A percentile compares a stretch with the other conserved stretches of the same genome.
Conservation (phyloP, 169 alveolate genomes). For the Cryptosporidium felis region DNA sequence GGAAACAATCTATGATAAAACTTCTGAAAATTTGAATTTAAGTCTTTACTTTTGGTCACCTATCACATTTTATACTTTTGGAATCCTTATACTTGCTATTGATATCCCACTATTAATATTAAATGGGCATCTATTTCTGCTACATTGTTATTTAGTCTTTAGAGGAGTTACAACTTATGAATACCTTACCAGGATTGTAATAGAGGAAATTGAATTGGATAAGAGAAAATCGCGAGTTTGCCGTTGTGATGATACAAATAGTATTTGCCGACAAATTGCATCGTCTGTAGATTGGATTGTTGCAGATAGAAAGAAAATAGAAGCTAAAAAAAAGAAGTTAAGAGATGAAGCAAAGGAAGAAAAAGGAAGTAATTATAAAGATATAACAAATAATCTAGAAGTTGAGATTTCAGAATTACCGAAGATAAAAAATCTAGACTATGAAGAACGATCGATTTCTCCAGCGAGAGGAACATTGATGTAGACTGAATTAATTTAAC, state of each 20-base stretch:
- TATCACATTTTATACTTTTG: constrained; percentile 35
- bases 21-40: constrained; percentile 23
- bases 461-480: constrained; percentile 37
- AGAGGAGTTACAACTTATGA: constrained; percentile 78
- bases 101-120: constrained; percentile 65
- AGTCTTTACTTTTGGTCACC: constrained; percentile 65
- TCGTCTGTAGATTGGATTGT: constrained; percentile 68
- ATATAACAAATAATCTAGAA: neutral
- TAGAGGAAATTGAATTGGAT: constrained; percentile 10
- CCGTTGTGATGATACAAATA: constrained; percentile 8
- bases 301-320: constrained; percentile 61
- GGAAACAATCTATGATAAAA: constrained; percentile 25
- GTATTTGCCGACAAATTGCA: constrained; percentile 18
- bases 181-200: constrained; percentile 63
- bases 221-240: neutral
- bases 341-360: neutral
- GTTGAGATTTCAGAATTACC: neutral
- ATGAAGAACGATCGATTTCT: constrained; percentile 43
- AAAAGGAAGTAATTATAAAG: neutral
- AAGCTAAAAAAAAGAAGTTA: neutral
- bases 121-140: constrained; percentile 48
- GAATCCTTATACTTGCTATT: constrained; percentile 7
- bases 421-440: neutral
- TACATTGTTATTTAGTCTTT: constrained; percentile 73
- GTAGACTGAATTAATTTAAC: neutral